Base-by-base conservation (phyloP, 176 grass and related monocot species). In the Carex myosuroides region DNA sequence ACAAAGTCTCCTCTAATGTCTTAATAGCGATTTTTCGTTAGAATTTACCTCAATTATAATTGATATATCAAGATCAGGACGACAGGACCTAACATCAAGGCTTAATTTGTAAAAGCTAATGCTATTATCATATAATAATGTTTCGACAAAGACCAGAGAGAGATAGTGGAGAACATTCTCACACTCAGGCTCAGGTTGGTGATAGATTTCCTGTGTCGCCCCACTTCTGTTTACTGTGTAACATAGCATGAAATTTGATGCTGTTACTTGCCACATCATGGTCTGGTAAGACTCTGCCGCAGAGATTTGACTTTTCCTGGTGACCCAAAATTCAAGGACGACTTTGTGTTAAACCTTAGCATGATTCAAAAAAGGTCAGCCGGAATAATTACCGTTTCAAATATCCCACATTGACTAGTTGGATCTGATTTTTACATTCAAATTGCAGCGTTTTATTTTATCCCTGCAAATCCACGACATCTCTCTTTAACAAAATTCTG, bases 1-100 rank as follows among this genome's bases (percentile, higher is more conserved):
- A 94, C 87, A 76, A 91, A 80, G 82, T 80, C 64, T 44, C 14
- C 86, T 21, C 16, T 83, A 30, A 6, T 44, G 50, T 37, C 86
- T 63, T 17, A 64, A 70, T 35, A 32, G 50, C 16, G 79, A 64
- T 44, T 75, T 72, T 18, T 87, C 29, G 71, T 60, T 62, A 58
- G 5, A 8, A 26, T 54, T 17, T 39, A 62, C 56, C 30, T 33
- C 22, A 26, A 57, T 57, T 29, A 73, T 44, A 73, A 22, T n/a
- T 42, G 39, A 30, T 52, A 60, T 61, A 81, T 83, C 21, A 83
- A 68, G 21, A 66, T 68, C 79, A 63, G 48, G 22, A 79, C 84
- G 53, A 55, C 79, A 63, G 48, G 22, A 79, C 84, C 84, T 85
- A 85, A 79, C 84, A 79, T 74, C 46, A 75, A 76, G 69, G 72